Evolutionary conservation across 78 protist genomes (phyloP).

Genomic region (Dictyostelium brefeldianum): DNA sequence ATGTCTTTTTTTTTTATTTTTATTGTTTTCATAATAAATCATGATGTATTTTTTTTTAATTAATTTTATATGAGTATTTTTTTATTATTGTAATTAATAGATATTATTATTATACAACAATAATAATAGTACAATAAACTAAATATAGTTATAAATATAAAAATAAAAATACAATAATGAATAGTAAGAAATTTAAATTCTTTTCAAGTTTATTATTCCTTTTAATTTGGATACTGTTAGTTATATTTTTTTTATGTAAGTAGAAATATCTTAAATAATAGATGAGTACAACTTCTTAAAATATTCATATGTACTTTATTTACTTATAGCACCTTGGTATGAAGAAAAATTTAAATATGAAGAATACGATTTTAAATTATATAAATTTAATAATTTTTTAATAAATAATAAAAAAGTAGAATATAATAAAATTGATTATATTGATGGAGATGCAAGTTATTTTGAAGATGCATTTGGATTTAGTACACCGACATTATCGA

Average conservation of each 20-base stretch:
- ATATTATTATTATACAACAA: too few species aligned
- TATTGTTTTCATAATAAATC: too few species aligned
- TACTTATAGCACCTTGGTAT: background rate
- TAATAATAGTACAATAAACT: too few species aligned
- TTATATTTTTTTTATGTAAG: conserved; percentile 2
- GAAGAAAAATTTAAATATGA: conserved; percentile 8
- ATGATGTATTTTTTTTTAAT: too few species aligned
- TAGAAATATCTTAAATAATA: too few species aligned
- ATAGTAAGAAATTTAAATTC: background rate
- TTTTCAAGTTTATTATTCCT: background rate
- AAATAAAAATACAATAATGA: background rate
- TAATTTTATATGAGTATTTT: too few species aligned
- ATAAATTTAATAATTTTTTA: conserved; percentile 10
- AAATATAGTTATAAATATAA: background rate
- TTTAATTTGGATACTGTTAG: background rate
- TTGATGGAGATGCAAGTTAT: background rate
- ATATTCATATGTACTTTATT: too few species aligned
- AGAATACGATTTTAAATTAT: background rate
- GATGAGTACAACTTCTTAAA: too few species aligned
- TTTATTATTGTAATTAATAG: too few species aligned
- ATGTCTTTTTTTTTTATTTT: too few species aligned
- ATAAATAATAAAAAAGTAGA: background rate
- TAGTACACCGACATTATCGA: background rate
- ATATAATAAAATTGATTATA: conserved; percentile 11
- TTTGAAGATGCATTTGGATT: background rate